phyloP scores from a whole-genome alignment of 176 grass and related monocot species.

The Canna indica region DNA sequence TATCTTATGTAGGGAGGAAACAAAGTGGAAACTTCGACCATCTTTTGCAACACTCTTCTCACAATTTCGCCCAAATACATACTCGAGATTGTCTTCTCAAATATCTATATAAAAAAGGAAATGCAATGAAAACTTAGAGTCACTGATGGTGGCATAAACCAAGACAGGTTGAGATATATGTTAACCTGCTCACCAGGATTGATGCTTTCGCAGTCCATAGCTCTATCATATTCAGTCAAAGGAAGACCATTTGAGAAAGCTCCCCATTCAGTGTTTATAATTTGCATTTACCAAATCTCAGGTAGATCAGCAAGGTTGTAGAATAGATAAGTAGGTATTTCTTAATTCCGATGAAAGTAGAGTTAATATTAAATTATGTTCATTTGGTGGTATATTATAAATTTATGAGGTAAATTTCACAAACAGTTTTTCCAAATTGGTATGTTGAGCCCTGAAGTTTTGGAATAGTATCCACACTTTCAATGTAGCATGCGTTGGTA shows the following conservation, averaged over 20 bases:
- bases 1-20: no score
- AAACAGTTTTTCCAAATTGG: no score
- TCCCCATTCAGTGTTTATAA: slow-evolving; percentile 57
- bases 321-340: background rate
- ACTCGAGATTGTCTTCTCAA: slow-evolving; percentile 72
- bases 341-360: background rate
- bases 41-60: slow-evolving; percentile 67
- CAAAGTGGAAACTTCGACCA: slow-evolving; percentile 28
- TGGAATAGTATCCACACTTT: no score
- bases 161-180: background rate
- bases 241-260: no score
- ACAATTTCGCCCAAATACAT: no score
- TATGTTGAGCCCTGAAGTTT: no score
- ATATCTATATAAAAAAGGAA: slow-evolving; percentile 32
- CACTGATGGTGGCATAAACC: background rate
- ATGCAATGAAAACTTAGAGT: background rate
- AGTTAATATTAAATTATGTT: background rate
- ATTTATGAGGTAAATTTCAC: background rate
- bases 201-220: no score
- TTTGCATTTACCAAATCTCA: background rate
- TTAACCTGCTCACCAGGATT: no score
- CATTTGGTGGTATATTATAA: background rate
- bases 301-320: background rate
- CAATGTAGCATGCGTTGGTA: no score
- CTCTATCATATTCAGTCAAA: no score